Conservation (phyloP, 148 eudicot genomes). For the Rhododendron mucronatum region DNA sequence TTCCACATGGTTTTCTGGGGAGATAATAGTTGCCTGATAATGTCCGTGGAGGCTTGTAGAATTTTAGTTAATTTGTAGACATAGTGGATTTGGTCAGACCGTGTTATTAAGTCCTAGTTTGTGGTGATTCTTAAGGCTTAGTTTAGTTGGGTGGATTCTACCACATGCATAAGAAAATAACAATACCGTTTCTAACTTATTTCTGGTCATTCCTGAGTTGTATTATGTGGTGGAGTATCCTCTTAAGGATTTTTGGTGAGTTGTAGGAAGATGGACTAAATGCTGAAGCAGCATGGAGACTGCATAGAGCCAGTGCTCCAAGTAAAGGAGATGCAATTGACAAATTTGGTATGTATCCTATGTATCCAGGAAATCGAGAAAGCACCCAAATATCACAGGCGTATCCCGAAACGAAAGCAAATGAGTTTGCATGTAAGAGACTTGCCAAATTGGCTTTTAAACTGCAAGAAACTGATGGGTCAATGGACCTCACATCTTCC, state of each 20-base stretch:
- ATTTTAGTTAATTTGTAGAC: not conserved
- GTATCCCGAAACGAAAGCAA: conserved; percentile 16
- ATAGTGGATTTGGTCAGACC: not conserved
- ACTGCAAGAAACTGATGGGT: conserved; percentile 19
- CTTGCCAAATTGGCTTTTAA: conserved; percentile 24
- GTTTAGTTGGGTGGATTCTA: not conserved
- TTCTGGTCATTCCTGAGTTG: not conserved
- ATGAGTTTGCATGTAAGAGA: conserved; percentile 17
- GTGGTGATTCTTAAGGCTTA: not conserved
- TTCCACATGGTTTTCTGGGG: not conserved
- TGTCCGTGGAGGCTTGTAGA: not conserved
- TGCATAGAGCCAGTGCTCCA: conserved; percentile 6
- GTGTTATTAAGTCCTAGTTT: not conserved
- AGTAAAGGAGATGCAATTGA: conserved; percentile 9
- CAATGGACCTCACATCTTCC: conserved; percentile 9
- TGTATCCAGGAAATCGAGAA: conserved; percentile 6
- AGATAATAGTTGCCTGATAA: not conserved
- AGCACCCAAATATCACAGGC: conserved; percentile 4
- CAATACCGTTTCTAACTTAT: not conserved
- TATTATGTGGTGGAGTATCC: not conserved
- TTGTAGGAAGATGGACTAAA: conserved; percentile 19
- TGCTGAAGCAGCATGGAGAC: conserved; percentile 17
- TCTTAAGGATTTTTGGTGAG: conserved; percentile 9
- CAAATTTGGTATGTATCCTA: conserved; percentile 7
- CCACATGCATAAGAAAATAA: not conserved